A percentile compares a stretch with the other conserved stretches of the same genome.
Evolutionary conservation across 2,329 filamentous ascomycete genomes (phyloP).

Genomic region (Talaromyces sp.): DNA sequence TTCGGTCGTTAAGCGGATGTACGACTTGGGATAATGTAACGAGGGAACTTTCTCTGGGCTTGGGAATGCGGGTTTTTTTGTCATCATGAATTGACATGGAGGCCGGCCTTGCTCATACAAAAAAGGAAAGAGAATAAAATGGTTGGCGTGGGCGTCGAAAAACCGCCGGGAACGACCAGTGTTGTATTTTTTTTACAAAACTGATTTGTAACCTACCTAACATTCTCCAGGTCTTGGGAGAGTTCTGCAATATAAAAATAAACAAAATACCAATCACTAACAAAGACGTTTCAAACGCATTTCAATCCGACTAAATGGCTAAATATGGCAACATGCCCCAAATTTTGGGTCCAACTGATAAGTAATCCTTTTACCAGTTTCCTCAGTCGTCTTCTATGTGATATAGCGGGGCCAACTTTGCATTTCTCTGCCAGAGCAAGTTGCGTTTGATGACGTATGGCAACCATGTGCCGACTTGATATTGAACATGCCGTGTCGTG

Average conservation of each 20-base stretch:
- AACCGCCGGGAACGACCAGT: not conserved
- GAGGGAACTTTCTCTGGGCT: not conserved
- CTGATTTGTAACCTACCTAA: not conserved
- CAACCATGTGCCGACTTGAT: conserved; percentile 50
- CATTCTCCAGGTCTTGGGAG: not conserved
- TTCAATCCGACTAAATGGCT: not conserved
- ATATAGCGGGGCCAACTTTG: conserved; percentile 49
- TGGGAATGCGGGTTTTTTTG: not conserved
- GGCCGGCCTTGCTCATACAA: not conserved
- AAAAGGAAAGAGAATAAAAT: not conserved
- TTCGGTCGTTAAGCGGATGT: conserved; percentile 43
- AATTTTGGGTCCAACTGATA: not conserved
- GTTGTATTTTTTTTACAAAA: not conserved
- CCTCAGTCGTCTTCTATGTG: conserved; percentile 32
- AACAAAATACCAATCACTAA: not conserved
- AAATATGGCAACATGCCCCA: not conserved
- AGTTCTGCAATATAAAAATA: not conserved
- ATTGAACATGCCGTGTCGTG: conserved; percentile 49
- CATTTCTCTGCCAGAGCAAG: conserved; percentile 43
- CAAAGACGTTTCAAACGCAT: not conserved
- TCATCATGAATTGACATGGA: not conserved
- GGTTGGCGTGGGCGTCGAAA: not conserved
- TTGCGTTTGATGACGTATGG: conserved; percentile 59
- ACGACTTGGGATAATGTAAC: not conserved
- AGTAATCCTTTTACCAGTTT: not conserved